Conservation (phyloP, 2,329 filamentous ascomycete genomes). For the Dichotomopilus funicola region DNA sequence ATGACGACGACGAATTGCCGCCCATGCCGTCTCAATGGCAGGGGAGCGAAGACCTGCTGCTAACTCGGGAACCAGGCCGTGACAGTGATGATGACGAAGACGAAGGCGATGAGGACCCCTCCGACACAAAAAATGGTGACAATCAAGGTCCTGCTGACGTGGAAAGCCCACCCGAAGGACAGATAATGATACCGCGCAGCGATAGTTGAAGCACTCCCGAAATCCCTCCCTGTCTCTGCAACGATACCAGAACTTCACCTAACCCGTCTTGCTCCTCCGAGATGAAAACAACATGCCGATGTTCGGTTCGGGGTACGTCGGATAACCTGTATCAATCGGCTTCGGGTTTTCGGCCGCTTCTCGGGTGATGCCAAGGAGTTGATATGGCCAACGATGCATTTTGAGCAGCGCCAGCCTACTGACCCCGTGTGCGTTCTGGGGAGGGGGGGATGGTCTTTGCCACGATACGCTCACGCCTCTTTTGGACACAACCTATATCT, state of each 20-base stretch:
- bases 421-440: neutral
- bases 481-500: neutral
- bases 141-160: neutral
- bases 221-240: no score
- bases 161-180: no score
- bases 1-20: conserved; percentile 58
- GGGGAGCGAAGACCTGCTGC: conserved; percentile 57
- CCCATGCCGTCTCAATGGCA: conserved; percentile 60
- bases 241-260: no score
- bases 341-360: neutral
- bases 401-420: neutral
- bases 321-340: neutral
- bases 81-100: conserved; percentile 36
- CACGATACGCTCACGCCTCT: neutral
- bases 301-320: neutral
- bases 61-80: conserved; percentile 32
- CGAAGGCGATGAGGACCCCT: neutral
- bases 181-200: no score
- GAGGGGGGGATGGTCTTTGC: neutral
- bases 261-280: no score
- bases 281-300: neutral
- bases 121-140: conserved; percentile 29
- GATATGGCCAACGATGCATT: neutral
- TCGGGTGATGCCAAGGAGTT: neutral
- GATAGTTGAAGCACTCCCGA: no score